Conservation (phyloP, 768 basidiomycete species). For the Trametes cingulata region DNA sequence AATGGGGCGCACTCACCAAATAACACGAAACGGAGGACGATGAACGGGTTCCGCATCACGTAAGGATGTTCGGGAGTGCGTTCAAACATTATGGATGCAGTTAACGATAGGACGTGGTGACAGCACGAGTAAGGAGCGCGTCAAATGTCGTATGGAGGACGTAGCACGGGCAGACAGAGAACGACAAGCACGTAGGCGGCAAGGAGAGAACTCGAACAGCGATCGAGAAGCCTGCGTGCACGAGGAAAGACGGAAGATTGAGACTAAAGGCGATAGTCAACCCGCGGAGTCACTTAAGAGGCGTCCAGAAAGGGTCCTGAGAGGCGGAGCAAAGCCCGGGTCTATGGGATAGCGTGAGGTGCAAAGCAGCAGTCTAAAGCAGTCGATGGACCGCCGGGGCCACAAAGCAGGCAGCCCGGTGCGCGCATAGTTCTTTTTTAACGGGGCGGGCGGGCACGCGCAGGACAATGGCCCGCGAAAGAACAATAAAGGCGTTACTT, state of each 20-base stretch:
- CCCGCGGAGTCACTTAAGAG: conserved; percentile 6
- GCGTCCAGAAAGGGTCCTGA: background rate
- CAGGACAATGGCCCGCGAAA: conserved; percentile 18
- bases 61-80: background rate
- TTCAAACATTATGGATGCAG: conserved; percentile 10
- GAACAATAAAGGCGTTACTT: conserved; percentile 18
- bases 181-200: background rate
- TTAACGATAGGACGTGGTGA: conserved; percentile 4
- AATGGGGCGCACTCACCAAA: conserved; percentile 48
- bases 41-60: conserved; percentile 51
- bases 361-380: conserved; percentile 17
- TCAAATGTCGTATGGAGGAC: conserved; percentile 5
- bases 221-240: background rate
- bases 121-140: background rate
- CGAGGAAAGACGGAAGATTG: background rate
- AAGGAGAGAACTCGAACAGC: conserved; percentile 7
- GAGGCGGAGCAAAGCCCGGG: conserved; percentile 3
- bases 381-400: conserved; percentile 26
- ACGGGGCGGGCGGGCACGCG: conserved; percentile 1
- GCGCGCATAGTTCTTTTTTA: conserved; percentile 11
- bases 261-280: conserved; percentile 1
- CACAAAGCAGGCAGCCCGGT: conserved; percentile 9
- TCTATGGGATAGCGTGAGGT: conserved; percentile 8
- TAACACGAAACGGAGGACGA: conserved; percentile 55
- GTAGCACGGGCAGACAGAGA: conserved; percentile 6